Evolutionary conservation across 163 green algal genomes (phyloP), one percentile per base, ranked within the genome.

Genomic region (Scenedesmus sp.): DNA sequence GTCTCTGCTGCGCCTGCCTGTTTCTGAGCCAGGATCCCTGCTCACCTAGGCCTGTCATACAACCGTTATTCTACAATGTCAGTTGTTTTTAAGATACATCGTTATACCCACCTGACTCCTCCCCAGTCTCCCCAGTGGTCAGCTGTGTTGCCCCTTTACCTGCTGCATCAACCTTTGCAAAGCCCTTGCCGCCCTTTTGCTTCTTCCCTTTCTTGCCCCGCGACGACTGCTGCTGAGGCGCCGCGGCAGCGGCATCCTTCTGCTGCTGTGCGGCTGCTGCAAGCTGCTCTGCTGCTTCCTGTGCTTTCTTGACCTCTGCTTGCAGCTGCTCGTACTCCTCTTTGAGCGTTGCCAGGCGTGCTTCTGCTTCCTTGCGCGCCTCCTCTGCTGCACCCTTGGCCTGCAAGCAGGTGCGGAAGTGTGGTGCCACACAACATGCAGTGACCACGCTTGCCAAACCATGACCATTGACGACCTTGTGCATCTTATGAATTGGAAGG

Each of bases 241-340:
- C 33, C 35, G 53, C 42, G 61, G 83, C 59, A 43, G 40, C 61
- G 49, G 83, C 83, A 42, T 30, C 83, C 46, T 49, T 51, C 61
- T 78, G 70, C 85, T 83, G 61, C 85, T 90, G 59, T 61, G 56
- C 61, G 49, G 83, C 83, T 56, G 83, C 83, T 44, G 70, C 85
- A 20, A 90, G 70, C 85, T 83, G 42, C 85, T 90, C 72, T 20
- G 85, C 85, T 33, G 70, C 85, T 42, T 83, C 85, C 70, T 83
- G 85, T 20, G 85, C 72, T 35, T 76, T 83, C 43, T 85, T 83
- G 70, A 90, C 70, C 35, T 90, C 85, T 33, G 68, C 85, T 72
- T 88, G 43, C 22, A 88, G 56, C 56, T 88, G 72, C 44, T 88
- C 56, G 30, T 88, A 88, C 22, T 88, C 83, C 1, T 44, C 40